Evolutionary conservation across 140 eudicot species (phyloP).

Genomic region (Bidens hawaiensis): DNA sequence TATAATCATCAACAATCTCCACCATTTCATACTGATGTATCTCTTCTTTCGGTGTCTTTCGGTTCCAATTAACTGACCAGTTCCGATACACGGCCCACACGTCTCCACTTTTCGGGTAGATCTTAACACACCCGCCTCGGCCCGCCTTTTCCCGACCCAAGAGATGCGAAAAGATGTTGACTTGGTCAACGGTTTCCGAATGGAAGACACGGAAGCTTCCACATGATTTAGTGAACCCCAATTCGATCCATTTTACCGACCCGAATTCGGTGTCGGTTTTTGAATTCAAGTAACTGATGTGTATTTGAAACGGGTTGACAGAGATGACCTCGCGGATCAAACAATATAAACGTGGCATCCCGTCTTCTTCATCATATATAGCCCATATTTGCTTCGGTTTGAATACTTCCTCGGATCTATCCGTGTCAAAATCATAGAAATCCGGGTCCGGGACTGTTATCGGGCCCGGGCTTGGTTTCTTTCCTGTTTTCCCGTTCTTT

Average conservation of each 20-base stretch:
- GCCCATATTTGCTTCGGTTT: conserved; percentile 97
- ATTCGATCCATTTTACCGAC: too few species aligned
- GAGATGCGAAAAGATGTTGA: conserved; percentile 91
- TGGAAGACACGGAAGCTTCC: conserved; percentile 71
- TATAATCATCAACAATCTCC: conserved; percentile 79
- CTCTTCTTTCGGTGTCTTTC: conserved; percentile 51
- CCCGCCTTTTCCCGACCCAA: conserved; percentile 82
- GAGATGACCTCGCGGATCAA: conserved; percentile 80
- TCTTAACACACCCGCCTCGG: conserved; percentile 61
- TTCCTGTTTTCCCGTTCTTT: conserved; percentile 24
- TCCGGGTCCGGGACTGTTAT: conserved; percentile 92
- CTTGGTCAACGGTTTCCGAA: conserved; percentile 73
- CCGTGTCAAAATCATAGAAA: conserved; percentile 93
- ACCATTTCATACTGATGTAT: conserved; percentile 93
- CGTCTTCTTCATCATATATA: conserved; percentile 95
- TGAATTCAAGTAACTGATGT: conserved; percentile 79
- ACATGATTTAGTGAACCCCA: conserved; percentile 65
- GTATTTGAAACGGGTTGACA: conserved; percentile 77
- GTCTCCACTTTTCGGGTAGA: conserved; percentile 83
- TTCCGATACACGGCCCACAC: conserved; percentile 88
- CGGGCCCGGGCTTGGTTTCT: too few species aligned
- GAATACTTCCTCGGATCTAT: conserved; percentile 82
- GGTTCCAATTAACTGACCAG: conserved; percentile 78
- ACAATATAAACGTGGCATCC: too few species aligned
- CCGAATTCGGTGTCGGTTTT: conserved; percentile 82